Conservation (phyloP, 768 basidiomycete species). For the Lactifluus hygrophoroides region DNA sequence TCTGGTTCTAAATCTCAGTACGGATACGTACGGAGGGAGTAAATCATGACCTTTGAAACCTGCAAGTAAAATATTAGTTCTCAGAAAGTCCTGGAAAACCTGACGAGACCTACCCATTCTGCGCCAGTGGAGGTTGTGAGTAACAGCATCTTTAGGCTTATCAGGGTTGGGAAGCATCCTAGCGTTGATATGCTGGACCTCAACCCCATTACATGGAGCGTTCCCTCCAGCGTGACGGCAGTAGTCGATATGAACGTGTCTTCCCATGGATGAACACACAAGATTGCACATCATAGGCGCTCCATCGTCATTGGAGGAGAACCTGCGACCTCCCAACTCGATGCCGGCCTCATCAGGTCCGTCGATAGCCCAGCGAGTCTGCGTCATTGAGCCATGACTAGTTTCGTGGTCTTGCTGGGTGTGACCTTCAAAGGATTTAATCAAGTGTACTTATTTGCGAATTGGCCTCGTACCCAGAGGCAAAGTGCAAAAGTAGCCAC, state of each 20-base stretch:
- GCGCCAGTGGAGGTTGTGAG: slow-evolving; percentile 48
- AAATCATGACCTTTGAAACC: slow-evolving; percentile 42
- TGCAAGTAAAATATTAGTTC: slow-evolving; percentile 18
- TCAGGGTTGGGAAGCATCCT: slow-evolving; percentile 40
- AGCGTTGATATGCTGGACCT: slow-evolving; percentile 38
- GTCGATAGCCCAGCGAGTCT: slow-evolving; percentile 48
- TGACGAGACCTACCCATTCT: slow-evolving; percentile 39
- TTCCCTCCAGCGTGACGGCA: slow-evolving; percentile 36
- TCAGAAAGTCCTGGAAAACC: slow-evolving; percentile 2
- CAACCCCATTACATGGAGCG: slow-evolving; percentile 34
- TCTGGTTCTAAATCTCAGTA: slow-evolving; percentile 27
- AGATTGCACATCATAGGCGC: slow-evolving; percentile 58
- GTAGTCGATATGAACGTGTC: slow-evolving; percentile 52
- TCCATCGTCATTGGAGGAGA: slow-evolving; percentile 45
- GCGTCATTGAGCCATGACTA: slow-evolving; percentile 54
- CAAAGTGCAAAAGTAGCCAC: slow-evolving; percentile 50
- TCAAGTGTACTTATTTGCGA: not conserved
- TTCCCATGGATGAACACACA: slow-evolving; percentile 44
- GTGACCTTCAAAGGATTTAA: slow-evolving; percentile 35
- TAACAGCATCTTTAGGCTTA: slow-evolving; percentile 43
- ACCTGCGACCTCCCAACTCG: slow-evolving; percentile 49
- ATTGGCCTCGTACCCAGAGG: slow-evolving; percentile 37
- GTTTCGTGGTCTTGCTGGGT: slow-evolving; percentile 55
- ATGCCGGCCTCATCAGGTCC: slow-evolving; percentile 40
- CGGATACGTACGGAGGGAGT: not conserved